Evolutionary conservation across 108 stramenopile species (phyloP).

Genomic region (Pelagomonas calceolata): DNA sequence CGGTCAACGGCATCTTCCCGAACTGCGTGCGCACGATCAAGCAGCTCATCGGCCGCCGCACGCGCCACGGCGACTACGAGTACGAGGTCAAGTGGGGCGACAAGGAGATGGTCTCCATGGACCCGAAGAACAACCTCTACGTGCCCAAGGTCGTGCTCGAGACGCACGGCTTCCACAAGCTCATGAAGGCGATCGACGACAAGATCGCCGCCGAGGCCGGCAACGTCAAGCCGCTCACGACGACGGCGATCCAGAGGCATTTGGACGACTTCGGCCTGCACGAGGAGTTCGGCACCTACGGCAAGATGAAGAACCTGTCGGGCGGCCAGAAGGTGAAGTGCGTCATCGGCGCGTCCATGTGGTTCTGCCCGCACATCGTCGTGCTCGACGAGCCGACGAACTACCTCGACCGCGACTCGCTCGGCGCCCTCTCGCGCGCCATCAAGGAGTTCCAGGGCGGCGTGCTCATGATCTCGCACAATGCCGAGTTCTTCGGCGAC

Average conservation of each 20-base stretch:
- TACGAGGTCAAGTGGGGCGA: constrained; percentile 69
- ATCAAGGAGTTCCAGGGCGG: constrained; percentile 93
- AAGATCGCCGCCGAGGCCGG: constrained; percentile 56
- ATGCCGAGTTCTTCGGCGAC: background rate
- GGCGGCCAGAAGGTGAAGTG: constrained; percentile 42
- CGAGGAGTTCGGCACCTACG: constrained; percentile 34
- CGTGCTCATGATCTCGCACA: constrained; percentile 58
- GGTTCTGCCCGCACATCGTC: constrained; percentile 43
- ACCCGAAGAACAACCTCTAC: too few species aligned
- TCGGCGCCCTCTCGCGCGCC: constrained; percentile 40
- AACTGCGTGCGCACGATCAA: background rate
- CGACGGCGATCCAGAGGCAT: constrained; percentile 69
- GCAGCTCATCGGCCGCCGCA: constrained; percentile 27
- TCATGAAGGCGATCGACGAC: constrained; percentile 75
- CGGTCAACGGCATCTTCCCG: too few species aligned
- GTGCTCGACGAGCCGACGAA: constrained; percentile 52
- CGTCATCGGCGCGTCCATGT: constrained; percentile 44
- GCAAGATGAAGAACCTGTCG: constrained; percentile 29
- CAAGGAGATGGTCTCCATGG: too few species aligned
- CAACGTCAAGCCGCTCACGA: too few species aligned
- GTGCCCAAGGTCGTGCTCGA: constrained; percentile 36
- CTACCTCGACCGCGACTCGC: constrained; percentile 44
- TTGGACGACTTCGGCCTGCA: constrained; percentile 80
- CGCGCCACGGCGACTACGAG: constrained; percentile 52
- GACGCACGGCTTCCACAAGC: constrained; percentile 62